A percentile compares a stretch with the other conserved stretches of the same genome.
Evolutionary conservation across 2,329 filamentous ascomycete species (phyloP).

Genomic region (Aurifilum marmelostoma): DNA sequence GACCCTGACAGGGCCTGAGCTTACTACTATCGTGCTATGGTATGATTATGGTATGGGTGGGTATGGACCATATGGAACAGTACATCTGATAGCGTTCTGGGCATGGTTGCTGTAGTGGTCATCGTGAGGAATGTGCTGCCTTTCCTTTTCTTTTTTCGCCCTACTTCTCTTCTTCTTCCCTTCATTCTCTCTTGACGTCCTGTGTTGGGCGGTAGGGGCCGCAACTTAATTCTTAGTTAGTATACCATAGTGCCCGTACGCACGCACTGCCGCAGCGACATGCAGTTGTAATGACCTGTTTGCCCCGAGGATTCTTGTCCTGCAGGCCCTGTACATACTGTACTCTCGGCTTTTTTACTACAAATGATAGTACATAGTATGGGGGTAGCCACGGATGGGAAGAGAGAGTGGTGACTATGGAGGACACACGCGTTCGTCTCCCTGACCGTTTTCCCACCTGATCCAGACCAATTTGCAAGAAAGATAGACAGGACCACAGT

Average conservation of each 20-base stretch:
- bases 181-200: not conserved
- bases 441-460: not conserved
- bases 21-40: not conserved
- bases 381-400: not conserved
- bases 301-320: too few species aligned
- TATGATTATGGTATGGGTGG: not conserved
- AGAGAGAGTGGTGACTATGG: not conserved
- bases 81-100: too few species aligned
- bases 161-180: too few species aligned
- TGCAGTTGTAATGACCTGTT: not conserved
- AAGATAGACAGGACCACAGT: not conserved
- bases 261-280: not conserved
- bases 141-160: not conserved
- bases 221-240: not conserved
- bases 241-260: not conserved
- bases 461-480: constrained; percentile 5
- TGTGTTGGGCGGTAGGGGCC: not conserved
- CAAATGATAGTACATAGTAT: too few species aligned
- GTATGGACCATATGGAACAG: not conserved
- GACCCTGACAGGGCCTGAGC: not conserved
- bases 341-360: not conserved
- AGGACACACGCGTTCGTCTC: not conserved
- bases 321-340: not conserved
- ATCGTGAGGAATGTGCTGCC: not conserved
- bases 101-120: not conserved